Conservation (phyloP, 1,139 yeast genomes). For the Taphrina sp. region DNA sequence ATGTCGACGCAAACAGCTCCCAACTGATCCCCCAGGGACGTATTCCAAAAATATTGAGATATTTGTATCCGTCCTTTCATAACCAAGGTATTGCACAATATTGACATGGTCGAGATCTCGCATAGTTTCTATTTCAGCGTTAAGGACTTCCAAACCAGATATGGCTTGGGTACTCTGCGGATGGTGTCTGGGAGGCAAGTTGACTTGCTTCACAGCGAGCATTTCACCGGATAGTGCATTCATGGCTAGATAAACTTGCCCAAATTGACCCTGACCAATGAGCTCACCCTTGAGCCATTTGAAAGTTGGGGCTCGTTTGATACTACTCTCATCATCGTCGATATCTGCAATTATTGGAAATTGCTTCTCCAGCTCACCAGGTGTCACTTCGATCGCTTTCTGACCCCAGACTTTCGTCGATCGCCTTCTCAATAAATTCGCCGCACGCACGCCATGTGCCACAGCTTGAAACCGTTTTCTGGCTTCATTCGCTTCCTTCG, state of each 20-base stretch:
- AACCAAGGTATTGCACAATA: conserved; percentile 77
- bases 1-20: conserved; percentile 74
- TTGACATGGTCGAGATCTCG: conserved; percentile 91
- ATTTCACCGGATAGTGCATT: conserved; percentile 97
- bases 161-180: conserved; percentile 62
- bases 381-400: conserved; percentile 83
- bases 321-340: background rate
- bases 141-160: conserved; percentile 53
- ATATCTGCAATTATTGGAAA: background rate
- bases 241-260: conserved; percentile 87
- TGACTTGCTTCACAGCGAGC: conserved; percentile 97
- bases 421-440: conserved; percentile 42
- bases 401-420: conserved; percentile 99
- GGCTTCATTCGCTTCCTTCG: conserved; percentile 79
- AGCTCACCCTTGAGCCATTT: conserved; percentile 98
- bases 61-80: conserved; percentile 33
- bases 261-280: conserved; percentile 95
- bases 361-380: conserved; percentile 49
- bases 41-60: conserved; percentile 58
- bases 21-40: conserved; percentile 97
- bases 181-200: conserved; percentile 56
- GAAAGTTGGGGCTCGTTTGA: conserved; percentile 46
- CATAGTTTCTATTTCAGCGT: conserved; percentile 89
- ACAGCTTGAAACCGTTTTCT: conserved; percentile 47
- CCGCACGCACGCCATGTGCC: conserved; percentile 39